phyloP scores from a whole-genome alignment of 2,329 filamentous ascomycete species.

The Aspergillus terreus region DNA sequence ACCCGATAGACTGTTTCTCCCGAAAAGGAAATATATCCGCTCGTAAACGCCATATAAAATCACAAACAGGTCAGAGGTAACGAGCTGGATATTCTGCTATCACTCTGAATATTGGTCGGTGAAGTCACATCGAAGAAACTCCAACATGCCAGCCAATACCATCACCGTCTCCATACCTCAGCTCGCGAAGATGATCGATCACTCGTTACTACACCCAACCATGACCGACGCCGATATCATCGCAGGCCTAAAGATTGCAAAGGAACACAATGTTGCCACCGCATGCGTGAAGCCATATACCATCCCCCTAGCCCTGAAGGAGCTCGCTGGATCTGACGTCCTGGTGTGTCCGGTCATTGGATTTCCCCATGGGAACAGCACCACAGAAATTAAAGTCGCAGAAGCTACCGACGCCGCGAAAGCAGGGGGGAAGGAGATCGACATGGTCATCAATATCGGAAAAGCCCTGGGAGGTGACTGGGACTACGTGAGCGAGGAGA shows the following conservation, averaged over 20 bases:
- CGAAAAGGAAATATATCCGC: no score
- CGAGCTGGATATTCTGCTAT: no score
- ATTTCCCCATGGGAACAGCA: constrained; percentile 59
- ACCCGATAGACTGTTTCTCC: no score
- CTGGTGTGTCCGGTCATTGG: constrained; percentile 57
- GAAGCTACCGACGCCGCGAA: constrained; percentile 50
- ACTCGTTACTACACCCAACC: constrained; percentile 60
- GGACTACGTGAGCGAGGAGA: constrained; percentile 54
- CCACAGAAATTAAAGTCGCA: constrained; percentile 50
- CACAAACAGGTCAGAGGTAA: no score
- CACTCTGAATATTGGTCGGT: no score
- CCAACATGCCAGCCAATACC: constrained; percentile 8
- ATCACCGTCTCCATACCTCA: constrained; percentile 32
- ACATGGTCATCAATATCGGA: constrained; percentile 59
- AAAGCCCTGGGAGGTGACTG: constrained; percentile 56
- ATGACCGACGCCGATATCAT: constrained; percentile 56
- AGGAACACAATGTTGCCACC: constrained; percentile 49
- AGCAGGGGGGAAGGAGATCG: constrained; percentile 53
- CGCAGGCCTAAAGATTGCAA: constrained; percentile 47
- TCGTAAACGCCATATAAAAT: no score
- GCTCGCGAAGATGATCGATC: constrained; percentile 49
- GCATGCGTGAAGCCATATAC: constrained; percentile 59
- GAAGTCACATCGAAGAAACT: no score
- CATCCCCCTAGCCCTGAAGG: constrained; percentile 47
- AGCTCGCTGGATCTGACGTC: constrained; percentile 49